Conservation (phyloP, 2,329 filamentous ascomycete genomes). For the Monilinia fructigena region DNA sequence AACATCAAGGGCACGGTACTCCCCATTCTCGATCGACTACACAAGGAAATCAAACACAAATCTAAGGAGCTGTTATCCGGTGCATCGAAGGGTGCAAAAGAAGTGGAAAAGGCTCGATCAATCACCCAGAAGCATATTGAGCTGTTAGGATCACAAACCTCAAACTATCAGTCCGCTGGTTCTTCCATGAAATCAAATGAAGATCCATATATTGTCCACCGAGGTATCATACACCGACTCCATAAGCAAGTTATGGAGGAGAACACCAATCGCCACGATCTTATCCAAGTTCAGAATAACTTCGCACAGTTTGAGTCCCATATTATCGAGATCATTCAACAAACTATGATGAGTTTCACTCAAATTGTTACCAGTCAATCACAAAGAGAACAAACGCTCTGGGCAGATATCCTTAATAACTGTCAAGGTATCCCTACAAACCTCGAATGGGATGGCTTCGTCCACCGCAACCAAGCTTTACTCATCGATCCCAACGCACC, state of each 20-base stretch:
- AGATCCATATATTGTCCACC: conserved; percentile 85
- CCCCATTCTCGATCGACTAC: conserved; percentile 84
- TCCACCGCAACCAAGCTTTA: conserved; percentile 64
- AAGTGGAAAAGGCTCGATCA: conserved; percentile 84
- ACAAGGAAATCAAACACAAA: conserved; percentile 97
- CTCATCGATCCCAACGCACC: conserved; percentile 77
- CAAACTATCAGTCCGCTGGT: conserved; percentile 72
- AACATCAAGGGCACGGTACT: conserved; percentile 82
- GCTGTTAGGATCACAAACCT: conserved; percentile 81
- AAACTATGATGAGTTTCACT: conserved; percentile 79
- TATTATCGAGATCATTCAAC: conserved; percentile 77
- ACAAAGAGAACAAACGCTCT: conserved; percentile 77
- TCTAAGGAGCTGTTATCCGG: conserved; percentile 82
- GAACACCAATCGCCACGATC: conserved; percentile 92
- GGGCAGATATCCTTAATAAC: conserved; percentile 76
- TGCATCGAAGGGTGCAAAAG: conserved; percentile 80
- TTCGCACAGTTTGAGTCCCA: conserved; percentile 87
- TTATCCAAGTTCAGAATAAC: conserved; percentile 86
- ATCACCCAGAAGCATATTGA: conserved; percentile 95
- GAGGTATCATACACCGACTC: conserved; percentile 78
- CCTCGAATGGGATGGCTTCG: conserved; percentile 90
- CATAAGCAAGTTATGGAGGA: conserved; percentile 91
- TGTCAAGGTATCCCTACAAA: conserved; percentile 76
- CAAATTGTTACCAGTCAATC: conserved; percentile 76
- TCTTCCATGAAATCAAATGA: conserved; percentile 69